Base-by-base conservation (phyloP, 352 stramenopile genomes). In the Pythium aquatile region DNA sequence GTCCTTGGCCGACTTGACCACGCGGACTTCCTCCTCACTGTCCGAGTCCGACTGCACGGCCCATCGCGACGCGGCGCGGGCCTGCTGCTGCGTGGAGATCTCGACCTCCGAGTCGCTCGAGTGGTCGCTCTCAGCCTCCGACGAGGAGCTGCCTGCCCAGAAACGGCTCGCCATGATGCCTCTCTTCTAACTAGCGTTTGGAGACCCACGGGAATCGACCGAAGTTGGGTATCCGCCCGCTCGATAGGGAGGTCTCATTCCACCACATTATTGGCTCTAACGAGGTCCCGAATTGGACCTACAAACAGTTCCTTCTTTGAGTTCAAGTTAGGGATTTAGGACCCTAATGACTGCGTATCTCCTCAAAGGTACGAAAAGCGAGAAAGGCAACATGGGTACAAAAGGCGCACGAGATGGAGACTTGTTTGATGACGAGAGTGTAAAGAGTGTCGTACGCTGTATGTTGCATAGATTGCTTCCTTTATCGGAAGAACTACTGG, bases 1-100 rank as follows among this genome's bases (percentile, higher is more conserved):
- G 67, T 69, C 67, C 63, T 71, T 73, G 67, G 85, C 93, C 32
- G 87, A 97, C 81, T 98, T 98, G 57, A 98, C 97, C 58, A 99
- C 97, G 68, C 97, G 91, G 55, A 91, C 85, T 66, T 96, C 88
- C 61, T 96, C 85, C 2, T 95, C 86, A 29, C 71, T 87, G 33
- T 94, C 86, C 59, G 84, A 94, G 66, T 94, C 87, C 51, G 81
- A 93, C 66, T 92, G 76, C 57, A 94, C 83, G 16, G 80, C 83
- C 85, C 85, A 94, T 59, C 83, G 83, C 24, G 86, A 90, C 39
- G 83, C 84, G 5, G 77, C 82, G 65, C 84, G 78, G 62, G 81
- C 76, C 65, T 86, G 76, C 75, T 89, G 76, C 77, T 93, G 80
- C 68, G 83, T 72, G 64, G 80, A 83, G 59, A 77, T 87, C 48